phyloP scores from a whole-genome alignment of 257 asterid genomes.

The Salvia splendens region DNA sequence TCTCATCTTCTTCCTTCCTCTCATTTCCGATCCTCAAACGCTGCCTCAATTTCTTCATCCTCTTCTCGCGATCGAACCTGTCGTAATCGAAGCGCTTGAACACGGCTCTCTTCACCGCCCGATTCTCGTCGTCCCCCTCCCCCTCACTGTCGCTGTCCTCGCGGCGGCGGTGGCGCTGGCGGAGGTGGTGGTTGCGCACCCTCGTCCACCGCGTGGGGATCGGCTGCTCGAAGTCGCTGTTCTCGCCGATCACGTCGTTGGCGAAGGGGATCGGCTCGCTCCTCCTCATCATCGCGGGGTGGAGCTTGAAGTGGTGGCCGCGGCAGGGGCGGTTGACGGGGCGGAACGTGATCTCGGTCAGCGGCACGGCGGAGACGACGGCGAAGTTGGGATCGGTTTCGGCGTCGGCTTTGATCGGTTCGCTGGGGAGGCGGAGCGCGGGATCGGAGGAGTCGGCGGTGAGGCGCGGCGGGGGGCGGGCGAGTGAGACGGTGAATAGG shows the following conservation, averaged over 20 bases:
- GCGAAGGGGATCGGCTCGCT: conserved; percentile 41
- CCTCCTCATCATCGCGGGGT: conserved; percentile 35
- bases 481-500: conserved; percentile 44
- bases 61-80: conserved; percentile 25
- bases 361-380: conserved; percentile 35
- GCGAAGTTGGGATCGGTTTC: conserved; percentile 31
- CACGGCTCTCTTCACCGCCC: conserved; percentile 25
- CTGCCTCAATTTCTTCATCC: conserved; percentile 35
- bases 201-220: conserved; percentile 39
- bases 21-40: conserved; percentile 21
- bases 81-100: conserved; percentile 20
- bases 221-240: conserved; percentile 39
- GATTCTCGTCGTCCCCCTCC: conserved; percentile 27
- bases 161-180: conserved; percentile 33
- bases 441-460: conserved; percentile 26
- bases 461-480: conserved; percentile 40
- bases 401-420: conserved; percentile 23
- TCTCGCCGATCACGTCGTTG: conserved; percentile 49
- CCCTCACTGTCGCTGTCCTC: conserved; percentile 34
- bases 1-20: conserved; percentile 26
- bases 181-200: conserved; percentile 40
- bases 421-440: conserved; percentile 40
- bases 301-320: conserved; percentile 38
- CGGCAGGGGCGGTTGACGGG: conserved; percentile 53
- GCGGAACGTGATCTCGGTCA: conserved; percentile 34